A percentile compares a stretch with the other conserved stretches of the same genome.
Evolutionary conservation across 2,329 filamentous ascomycete genomes (phyloP).

Genomic region (Aureobasidium sp.): DNA sequence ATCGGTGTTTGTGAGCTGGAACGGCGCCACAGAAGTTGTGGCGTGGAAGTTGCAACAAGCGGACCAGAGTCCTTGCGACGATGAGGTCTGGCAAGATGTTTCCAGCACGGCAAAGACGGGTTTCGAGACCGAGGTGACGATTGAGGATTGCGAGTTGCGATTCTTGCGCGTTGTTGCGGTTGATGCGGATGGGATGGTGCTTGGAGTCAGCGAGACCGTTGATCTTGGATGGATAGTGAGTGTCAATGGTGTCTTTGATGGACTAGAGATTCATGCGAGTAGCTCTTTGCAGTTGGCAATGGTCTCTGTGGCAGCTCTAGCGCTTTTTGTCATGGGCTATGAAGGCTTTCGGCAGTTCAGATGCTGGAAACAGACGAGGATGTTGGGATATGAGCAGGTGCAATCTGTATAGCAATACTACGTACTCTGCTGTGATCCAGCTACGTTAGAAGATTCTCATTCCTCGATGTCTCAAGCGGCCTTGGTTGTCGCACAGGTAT

Average conservation of each 20-base stretch:
- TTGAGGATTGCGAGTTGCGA: background rate
- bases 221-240: background rate
- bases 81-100: conserved; percentile 20
- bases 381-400: background rate
- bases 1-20: conserved; percentile 46
- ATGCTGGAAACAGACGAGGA: background rate
- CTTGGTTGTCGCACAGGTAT: too few species aligned
- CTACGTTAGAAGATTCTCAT: background rate
- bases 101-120: conserved; percentile 9
- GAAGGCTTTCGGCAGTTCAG: background rate
- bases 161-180: conserved; percentile 21
- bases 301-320: background rate
- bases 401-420: background rate
- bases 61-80: background rate
- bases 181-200: conserved; percentile 19
- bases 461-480: background rate
- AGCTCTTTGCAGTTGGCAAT: background rate
- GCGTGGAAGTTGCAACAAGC: conserved; percentile 36
- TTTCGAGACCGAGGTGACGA: conserved; percentile 22
- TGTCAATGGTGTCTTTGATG: background rate
- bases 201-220: background rate
- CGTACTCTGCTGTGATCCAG: background rate
- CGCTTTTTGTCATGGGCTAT: background rate
- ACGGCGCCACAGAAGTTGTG: conserved; percentile 41
- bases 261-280: background rate